Base-by-base conservation (phyloP, 2,329 filamentous ascomycete species). In the Ceratocystis ficicola region DNA sequence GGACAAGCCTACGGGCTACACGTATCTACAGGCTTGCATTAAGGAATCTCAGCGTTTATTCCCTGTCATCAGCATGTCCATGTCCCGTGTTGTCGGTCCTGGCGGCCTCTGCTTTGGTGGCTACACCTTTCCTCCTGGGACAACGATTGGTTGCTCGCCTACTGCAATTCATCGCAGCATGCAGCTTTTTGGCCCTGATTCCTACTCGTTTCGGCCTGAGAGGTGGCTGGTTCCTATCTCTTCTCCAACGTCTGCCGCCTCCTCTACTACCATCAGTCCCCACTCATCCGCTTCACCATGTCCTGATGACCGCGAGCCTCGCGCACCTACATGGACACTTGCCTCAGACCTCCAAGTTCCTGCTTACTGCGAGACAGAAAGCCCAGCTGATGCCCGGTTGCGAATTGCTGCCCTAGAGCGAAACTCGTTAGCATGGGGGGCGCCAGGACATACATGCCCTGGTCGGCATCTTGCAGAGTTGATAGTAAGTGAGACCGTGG, bases 21-120 rank as follows among this genome's bases (percentile, higher is more conserved):
- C 75, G 0, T 74, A 77, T 25, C 41, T 67, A 8, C 63, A 67
- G 25, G 80, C 80, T 1, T 75, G 77, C 48, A 78, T 81, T 68
- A 80, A 77, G 57, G 81, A 83, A 69, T 75, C 79, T 0, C 80
- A 81, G 68, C 75, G 81, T 0, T 72, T 83, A 0, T 72, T 79
- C 46, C 81, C 81, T 0, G 81, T 81, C 2, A 75, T 82, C 32
- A 77, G 76, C 68, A 81, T 83, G 78, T 76, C 79, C 0, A 73
- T 82, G 15, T 75, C 80, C 4, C 78, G 81, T 15, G 76, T 69
- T 20, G 78, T 80, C 0, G 78, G 80, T 0, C 20, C 57, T 0
- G 66, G 67, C 0, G 77, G 76, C 0, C 66, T 80, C 44, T 63
- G 61, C 0, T 67, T 81, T 0, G 76, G 80, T 46, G 77, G 75